Evolutionary conservation across 148 eudicot genomes (phyloP).

Genomic region (Rhododendron mucronatum): DNA sequence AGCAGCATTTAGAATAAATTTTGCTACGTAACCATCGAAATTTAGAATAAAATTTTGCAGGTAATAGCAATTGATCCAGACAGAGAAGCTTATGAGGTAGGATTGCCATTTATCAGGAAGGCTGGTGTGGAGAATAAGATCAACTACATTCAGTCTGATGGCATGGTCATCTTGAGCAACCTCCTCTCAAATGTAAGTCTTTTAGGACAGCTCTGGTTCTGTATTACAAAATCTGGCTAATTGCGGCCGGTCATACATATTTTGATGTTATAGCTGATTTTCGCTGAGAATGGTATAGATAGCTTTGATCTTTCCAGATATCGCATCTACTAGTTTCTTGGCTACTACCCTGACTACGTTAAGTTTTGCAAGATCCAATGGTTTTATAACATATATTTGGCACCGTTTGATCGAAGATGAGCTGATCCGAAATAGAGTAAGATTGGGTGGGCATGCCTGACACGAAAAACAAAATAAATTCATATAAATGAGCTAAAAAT

Average conservation of each 20-base stretch:
- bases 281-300: not conserved
- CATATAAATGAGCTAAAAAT: too few relatives aligned
- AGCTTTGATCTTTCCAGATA: not conserved
- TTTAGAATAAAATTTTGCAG: constrained; percentile 12
- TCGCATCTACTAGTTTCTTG: not conserved
- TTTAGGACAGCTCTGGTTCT: too few relatives aligned
- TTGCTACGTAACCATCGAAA: too few relatives aligned
- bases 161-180: constrained; percentile 25
- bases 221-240: not conserved
- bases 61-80: constrained; percentile 34
- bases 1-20: too few relatives aligned
- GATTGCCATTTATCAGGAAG: constrained; percentile 38
- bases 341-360: not conserved
- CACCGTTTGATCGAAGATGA: not conserved
- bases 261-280: not conserved
- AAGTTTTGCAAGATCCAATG: not conserved
- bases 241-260: not conserved
- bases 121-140: constrained; percentile 54
- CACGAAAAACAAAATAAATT: too few relatives aligned
- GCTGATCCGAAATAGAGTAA: too few relatives aligned
- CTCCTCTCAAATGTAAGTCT: constrained; percentile 21
- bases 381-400: not conserved
- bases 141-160: constrained; percentile 33
- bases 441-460: too few relatives aligned
- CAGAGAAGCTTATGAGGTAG: constrained; percentile 31